Percentiles rank a stretch among this genome's conserved stretches.
These are phyloP conservation scores for Alternaria angustiovoidea DNA, from an alignment of 2,329 filamentous ascomycete species.

Conservation along the genomic window DNA sequence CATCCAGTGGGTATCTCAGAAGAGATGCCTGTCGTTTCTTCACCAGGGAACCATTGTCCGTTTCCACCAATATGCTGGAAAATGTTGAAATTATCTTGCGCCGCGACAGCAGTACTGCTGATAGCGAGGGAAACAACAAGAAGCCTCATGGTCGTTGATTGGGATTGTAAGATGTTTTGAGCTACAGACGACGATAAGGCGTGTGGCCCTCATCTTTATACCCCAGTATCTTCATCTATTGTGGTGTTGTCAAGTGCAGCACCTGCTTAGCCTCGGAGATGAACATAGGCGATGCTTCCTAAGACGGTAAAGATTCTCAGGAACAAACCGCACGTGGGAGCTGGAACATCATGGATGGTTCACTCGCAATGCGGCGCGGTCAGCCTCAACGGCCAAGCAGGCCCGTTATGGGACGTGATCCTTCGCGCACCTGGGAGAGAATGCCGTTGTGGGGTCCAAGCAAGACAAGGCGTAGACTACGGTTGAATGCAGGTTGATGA, in stretches of 20 bases:
- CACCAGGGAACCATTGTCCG: slow-evolving; percentile 50
- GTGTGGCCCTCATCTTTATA: slow-evolving; percentile 12
- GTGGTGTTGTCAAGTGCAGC: background rate
- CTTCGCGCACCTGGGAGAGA: slow-evolving; percentile 1
- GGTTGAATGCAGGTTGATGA: background rate
- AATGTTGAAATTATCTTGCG: slow-evolving; percentile 40
- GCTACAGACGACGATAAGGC: background rate
- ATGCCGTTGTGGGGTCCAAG: background rate
- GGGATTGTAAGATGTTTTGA: background rate
- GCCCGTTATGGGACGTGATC: slow-evolving; percentile 1
- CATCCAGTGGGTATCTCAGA: slow-evolving; percentile 64
- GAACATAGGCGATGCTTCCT: slow-evolving; percentile 32
- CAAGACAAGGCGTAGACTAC: background rate
- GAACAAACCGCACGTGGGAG: slow-evolving; percentile 14
- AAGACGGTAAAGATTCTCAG: slow-evolving; percentile 23
- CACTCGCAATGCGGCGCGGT: background rate
- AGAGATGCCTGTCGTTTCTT: slow-evolving; percentile 64
- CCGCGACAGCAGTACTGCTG: slow-evolving; percentile 17
- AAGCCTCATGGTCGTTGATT: slow-evolving; percentile 28
- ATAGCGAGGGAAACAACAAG: slow-evolving; percentile 25
- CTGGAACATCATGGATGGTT: slow-evolving; percentile 8
- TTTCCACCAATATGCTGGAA: slow-evolving; percentile 52
- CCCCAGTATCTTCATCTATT: background rate
- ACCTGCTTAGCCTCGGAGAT: slow-evolving; percentile 30
- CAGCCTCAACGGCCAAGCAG: slow-evolving; percentile 6